phyloP scores from a whole-genome alignment of 2,329 filamentous ascomycete species.

The Chrysoporthe puriensis region DNA sequence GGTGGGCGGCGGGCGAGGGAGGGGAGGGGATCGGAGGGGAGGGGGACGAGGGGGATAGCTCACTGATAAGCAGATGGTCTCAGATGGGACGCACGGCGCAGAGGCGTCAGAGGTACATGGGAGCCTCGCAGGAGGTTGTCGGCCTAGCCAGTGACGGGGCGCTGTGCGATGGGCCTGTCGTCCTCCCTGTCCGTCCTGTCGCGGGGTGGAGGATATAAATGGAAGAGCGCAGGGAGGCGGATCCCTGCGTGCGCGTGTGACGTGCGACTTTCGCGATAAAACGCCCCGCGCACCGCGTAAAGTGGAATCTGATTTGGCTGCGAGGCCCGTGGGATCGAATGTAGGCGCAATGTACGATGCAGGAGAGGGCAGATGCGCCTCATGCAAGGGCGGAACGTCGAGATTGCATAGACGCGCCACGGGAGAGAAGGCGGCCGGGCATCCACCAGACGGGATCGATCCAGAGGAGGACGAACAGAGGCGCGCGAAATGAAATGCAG shows the following conservation, averaged over 20 bases:
- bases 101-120: neutral
- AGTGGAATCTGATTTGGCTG: conserved; percentile 14
- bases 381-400: conserved; percentile 11
- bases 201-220: neutral
- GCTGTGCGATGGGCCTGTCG: neutral
- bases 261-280: conserved; percentile 15
- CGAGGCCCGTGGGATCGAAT: neutral
- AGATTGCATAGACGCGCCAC: neutral
- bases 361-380: conserved; percentile 2
- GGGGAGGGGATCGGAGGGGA: no score
- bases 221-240: neutral
- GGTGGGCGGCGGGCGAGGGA: no score
- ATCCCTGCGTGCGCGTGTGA: conserved; percentile 15
- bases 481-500: no score
- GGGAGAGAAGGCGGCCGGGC: neutral
- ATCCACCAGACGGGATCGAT: neutral
- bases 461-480: neutral
- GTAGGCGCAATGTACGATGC: conserved; percentile 8
- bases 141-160: neutral
- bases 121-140: neutral
- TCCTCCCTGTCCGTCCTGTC: neutral
- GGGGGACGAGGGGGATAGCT: neutral
- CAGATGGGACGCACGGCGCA: no score
- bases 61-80: neutral
- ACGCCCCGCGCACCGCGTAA: conserved; percentile 8